Evolutionary conservation across 2,329 filamentous ascomycete species (phyloP).

Genomic region (Blumeria hordei): DNA sequence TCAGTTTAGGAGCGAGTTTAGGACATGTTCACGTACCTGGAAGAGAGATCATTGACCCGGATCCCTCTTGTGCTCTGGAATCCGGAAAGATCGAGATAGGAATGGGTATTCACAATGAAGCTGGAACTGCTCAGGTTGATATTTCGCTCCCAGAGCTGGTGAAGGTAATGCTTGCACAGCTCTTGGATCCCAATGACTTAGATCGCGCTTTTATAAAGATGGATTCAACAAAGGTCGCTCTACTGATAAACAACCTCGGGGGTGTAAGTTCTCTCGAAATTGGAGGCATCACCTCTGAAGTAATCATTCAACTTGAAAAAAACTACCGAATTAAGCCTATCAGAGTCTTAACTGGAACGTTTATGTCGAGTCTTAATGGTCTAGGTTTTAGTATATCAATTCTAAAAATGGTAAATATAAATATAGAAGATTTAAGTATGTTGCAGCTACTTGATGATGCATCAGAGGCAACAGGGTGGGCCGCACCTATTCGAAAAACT

Average conservation of each 20-base stretch:
- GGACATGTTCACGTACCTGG: conserved; percentile 89
- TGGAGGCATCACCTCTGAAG: conserved; percentile 41
- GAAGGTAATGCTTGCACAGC: conserved; percentile 38
- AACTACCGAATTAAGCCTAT: conserved; percentile 35
- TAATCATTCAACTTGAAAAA: conserved; percentile 32
- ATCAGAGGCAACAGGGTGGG: conserved; percentile 42
- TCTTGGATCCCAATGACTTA: conserved; percentile 34
- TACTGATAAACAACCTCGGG: conserved; percentile 46
- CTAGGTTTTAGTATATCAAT: conserved; percentile 47
- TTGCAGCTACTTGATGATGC: conserved; percentile 43
- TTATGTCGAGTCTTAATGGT: conserved; percentile 49
- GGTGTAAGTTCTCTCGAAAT: conserved; percentile 43
- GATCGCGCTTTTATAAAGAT: conserved; percentile 38
- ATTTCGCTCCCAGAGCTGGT: conserved; percentile 25
- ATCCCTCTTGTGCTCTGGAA: conserved; percentile 30
- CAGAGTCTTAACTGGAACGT: conserved; percentile 38
- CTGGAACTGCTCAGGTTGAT: conserved; percentile 26
- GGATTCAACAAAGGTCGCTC: conserved; percentile 33
- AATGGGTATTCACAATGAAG: conserved; percentile 51
- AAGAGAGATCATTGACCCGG: conserved; percentile 27
- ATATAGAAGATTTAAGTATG: conserved; percentile 22
- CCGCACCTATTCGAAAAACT: conserved; percentile 29
- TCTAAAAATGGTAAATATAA: conserved; percentile 33
- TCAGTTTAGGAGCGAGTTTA: conserved; percentile 66
- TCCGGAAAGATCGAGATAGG: conserved; percentile 36